Evolutionary conservation across 495 filamentous ascomycete species (phyloP), one percentile per base, ranked within the genome.

Genomic region (Penicillium steckii): DNA sequence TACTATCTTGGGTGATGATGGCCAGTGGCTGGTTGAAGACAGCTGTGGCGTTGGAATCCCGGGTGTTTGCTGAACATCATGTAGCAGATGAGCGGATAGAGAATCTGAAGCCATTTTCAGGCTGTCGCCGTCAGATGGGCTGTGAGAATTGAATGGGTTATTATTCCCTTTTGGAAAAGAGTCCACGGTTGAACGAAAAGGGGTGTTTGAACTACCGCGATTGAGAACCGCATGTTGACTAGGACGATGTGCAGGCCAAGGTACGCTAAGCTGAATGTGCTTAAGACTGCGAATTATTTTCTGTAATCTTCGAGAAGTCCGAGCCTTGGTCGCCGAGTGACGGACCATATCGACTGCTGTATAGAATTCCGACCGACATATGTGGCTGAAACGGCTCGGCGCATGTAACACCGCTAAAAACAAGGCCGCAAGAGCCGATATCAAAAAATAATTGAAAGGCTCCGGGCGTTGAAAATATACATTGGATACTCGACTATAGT

Each of bases 391-490:
- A 42, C 83, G 79, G 2, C 83, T 73, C 0, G 90, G 89, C 0
- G 88, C 87, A 65, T 95, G 89, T 4, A 85, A 79, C 0, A 88
- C 87, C 0, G 89, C 89, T 0, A 95, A 79, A 59, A 92, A 91
- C 3, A 95, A 69, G 0, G 90, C 88, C 0, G 88, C 85, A 10
- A 95, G 78, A 0, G 89, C 84, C 1, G 86, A 88, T 10, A 89
- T 81, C 19, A 95, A 73, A 56, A 95, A 95, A 62, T 91, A 90
- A 63, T 95, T 89, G 72, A 91, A 92, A 55, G 86, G 85, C 18
- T 90, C 82, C 55, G 91, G 88, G 19, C 87, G 82, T 29, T 81
- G 80, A 17, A 84, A 82, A 71, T 93, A 95, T 10, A 93, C 79
- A 45, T 87, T 80, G 0, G 86, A 84, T 5, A 85, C 85, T 48